Conservation (phyloP, 768 basidiomycete genomes). For the Psilocybe azurescens region DNA sequence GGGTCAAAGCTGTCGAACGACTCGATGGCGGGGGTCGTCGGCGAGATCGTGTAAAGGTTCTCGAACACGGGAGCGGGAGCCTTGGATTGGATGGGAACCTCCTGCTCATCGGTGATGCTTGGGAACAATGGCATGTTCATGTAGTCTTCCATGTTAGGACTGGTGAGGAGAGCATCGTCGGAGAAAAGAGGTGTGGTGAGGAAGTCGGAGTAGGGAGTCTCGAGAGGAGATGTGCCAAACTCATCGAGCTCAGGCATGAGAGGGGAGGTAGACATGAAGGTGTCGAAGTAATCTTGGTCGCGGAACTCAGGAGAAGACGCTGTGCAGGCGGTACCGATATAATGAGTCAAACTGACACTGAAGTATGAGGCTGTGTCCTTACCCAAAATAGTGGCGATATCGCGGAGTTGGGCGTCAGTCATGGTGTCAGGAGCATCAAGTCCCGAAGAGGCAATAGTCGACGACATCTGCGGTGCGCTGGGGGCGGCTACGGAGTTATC, state of each 20-base stretch:
- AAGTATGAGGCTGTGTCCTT: conserved; percentile 12
- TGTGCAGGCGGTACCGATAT: conserved; percentile 8
- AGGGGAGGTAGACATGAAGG: conserved; percentile 37
- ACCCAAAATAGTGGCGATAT: conserved; percentile 26
- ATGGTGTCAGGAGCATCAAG: conserved; percentile 29
- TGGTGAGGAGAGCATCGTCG: conserved; percentile 30
- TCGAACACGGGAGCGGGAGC: conserved; percentile 16
- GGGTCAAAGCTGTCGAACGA: conserved; percentile 25
- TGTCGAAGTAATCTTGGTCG: conserved; percentile 29
- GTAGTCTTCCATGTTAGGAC: conserved; percentile 27
- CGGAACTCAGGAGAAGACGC: conserved; percentile 30
- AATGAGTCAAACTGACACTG: conserved; percentile 26
- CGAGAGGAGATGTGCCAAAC: conserved; percentile 37
- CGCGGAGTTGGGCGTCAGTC: conserved; percentile 17
- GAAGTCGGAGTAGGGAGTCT: conserved; percentile 41
- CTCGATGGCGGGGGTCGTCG: conserved; percentile 54
- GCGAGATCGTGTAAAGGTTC: conserved; percentile 53
- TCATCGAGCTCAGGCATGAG: conserved; percentile 33
- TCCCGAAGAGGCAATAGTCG: conserved; percentile 26
- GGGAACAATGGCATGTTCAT: conserved; percentile 31
- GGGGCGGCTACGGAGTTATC: conserved; percentile 41
- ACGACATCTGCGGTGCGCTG: conserved; percentile 30
- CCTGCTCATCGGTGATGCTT: conserved; percentile 12
- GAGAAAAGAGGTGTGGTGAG: conserved; percentile 41
- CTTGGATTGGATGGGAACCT: conserved; percentile 16